Evolutionary conservation across 768 basidiomycete species (phyloP), one percentile per base, ranked within the genome.

Genomic region (Xerocomellus amylosporus): DNA sequence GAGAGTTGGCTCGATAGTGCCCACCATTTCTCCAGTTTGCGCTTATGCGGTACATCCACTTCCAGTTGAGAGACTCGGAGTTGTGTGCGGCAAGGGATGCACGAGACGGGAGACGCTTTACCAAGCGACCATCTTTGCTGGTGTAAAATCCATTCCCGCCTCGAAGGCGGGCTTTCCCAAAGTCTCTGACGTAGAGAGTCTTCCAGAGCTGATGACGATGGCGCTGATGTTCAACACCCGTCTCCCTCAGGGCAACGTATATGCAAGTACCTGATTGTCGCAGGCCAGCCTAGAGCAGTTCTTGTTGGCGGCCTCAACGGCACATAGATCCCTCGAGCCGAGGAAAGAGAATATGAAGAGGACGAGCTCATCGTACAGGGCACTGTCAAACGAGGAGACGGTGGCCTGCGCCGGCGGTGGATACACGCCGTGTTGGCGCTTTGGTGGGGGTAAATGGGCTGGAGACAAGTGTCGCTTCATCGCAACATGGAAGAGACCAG

Each of bases 11-110:
- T 37, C 40, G 42, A 49, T 42, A 43, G 33, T 51, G 65, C 77
- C 59, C 62, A 90, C 90, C 90, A 71, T 73, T 87, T 67, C 79
- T 80, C 90, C 90, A 92, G 60, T 91, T 91, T 15, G 83, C 83
- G 61, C 87, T 89, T 58, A 90, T 87, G 51, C 87, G 79, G 69
- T 90, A 91, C 88, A 91, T 90, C 81, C 82, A 87, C 69, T 88
- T 90, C 89, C 89, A 92, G 64, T 89, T 81, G 30, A 73, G 66
- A 34, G 70, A 66, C 44, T 56, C 52, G 14, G 43, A 8, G 19
- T 71, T 64, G 19, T 74, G 71, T 30, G 64, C 62, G 54, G 71
- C 58, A 39, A 51, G 38, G 30, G 58, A 58, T 5, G 74, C 79
- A 65, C 84, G 71, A 26, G 75, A 77, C 12, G 87, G 88, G 28